phyloP scores from a whole-genome alignment of 257 asterid genomes.

The Solanum chmielewskii region DNA sequence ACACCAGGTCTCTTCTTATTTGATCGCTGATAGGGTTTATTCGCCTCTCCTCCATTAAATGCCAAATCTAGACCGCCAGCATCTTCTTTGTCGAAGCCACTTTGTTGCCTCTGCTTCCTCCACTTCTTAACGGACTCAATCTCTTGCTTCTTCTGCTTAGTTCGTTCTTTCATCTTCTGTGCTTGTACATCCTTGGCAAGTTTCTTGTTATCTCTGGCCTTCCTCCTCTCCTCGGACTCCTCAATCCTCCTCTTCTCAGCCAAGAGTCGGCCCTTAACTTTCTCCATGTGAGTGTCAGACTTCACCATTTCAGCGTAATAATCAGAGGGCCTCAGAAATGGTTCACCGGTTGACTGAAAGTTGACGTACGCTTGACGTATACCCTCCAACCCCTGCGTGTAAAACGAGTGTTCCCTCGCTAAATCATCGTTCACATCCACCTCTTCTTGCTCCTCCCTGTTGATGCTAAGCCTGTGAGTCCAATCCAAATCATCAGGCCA shows the following conservation, averaged over 20 bases:
- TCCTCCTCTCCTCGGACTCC: slow-evolving; percentile 87
- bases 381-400: slow-evolving; percentile 81
- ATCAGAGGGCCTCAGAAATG: slow-evolving; percentile 72
- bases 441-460: slow-evolving; percentile 54
- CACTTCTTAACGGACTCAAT: slow-evolving; percentile 88
- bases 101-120: slow-evolving; percentile 85
- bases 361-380: slow-evolving; percentile 46
- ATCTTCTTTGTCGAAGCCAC: slow-evolving; percentile 43
- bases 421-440: slow-evolving; percentile 72
- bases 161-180: slow-evolving; percentile 65
- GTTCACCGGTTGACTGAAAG: slow-evolving; percentile 50
- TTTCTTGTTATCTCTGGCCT: slow-evolving; percentile 81
- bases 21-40: slow-evolving; percentile 32
- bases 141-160: slow-evolving; percentile 82
- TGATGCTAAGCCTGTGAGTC: slow-evolving; percentile 60
- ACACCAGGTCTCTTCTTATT: slow-evolving; percentile 64
- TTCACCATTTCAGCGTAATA: slow-evolving; percentile 94
- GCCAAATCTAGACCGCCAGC: slow-evolving; percentile 42
- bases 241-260: slow-evolving; percentile 67
- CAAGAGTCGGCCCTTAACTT: slow-evolving; percentile 71
- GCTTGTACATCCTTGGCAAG: slow-evolving; percentile 74
- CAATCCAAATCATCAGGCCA: slow-evolving; percentile 72
- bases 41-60: slow-evolving; percentile 48
- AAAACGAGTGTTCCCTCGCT: slow-evolving; percentile 71
- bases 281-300: slow-evolving; percentile 83